phyloP scores from a whole-genome alignment of 1,284 basidiomycete genomes.

The Pseudozyma sp. region DNA sequence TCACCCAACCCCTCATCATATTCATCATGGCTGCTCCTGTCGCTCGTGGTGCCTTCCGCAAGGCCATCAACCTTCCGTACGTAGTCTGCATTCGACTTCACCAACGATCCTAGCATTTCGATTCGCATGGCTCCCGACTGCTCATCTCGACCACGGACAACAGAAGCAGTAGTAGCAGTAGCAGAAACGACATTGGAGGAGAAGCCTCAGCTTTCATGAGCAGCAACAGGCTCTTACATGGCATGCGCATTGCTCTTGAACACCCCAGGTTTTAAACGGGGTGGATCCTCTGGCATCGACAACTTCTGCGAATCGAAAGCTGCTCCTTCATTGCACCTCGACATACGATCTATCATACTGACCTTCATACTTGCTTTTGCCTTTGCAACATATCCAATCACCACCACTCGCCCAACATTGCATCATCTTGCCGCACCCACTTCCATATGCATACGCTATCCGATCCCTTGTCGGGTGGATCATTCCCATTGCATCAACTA shows the following conservation, averaged over 20 bases:
- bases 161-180: neutral
- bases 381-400: too few relatives aligned
- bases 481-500: neutral
- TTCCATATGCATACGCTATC: neutral
- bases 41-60: conserved; percentile 64
- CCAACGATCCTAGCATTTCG: neutral
- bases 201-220: neutral
- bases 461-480: neutral
- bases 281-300: too few relatives aligned
- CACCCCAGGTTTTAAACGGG: too few relatives aligned
- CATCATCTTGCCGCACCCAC: neutral
- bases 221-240: neutral
- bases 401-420: neutral
- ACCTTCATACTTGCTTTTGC: too few relatives aligned
- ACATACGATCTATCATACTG: too few relatives aligned
- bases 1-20: conserved; percentile 19
- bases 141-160: too few relatives aligned
- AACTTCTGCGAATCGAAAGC: too few relatives aligned
- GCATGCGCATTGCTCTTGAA: too few relatives aligned
- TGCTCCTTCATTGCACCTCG: too few relatives aligned
- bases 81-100: conserved; percentile 13
- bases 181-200: neutral
- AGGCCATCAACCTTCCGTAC: conserved; percentile 78
- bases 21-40: conserved; percentile 56
- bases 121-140: neutral